Evolutionary conservation across 768 basidiomycete species (phyloP), one percentile per base, ranked within the genome.

Genomic region (Auricularia sp.): DNA sequence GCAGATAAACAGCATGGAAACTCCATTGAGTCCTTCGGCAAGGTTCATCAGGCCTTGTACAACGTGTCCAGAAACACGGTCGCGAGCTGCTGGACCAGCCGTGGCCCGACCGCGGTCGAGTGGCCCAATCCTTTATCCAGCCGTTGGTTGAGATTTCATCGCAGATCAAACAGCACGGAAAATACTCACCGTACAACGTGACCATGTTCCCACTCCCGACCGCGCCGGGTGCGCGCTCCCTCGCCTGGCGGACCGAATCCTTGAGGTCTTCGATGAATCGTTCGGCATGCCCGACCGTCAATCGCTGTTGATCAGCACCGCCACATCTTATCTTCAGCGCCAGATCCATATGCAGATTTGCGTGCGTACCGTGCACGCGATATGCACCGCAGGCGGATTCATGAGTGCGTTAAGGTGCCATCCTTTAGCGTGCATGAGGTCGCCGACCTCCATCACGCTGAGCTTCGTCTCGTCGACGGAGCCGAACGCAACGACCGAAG

Each of bases 321-420:
- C 43, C 62, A 63, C 61, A 64, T 62, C 2, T 54, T 54, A 29
- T 43, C 43, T 36, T 42, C 39, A 42, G 39, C 39, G 39, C 39
- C 11, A 44, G 12, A 44, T 4, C 62, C 23, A 36, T 36, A 66
- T 62, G 62, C 34, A 36, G 8, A 42, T 42, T 42, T 42, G 39
- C 39, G 53, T 12, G 69, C 89, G 69, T 70, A 96, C 93, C 70
- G 96, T 99, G 75, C 88, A 90, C 42, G 94, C 94, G 68, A 98
- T 91, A 75, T 99, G 97, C 53, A 98, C 81, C 8, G 88, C 93
- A 11, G 89, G 78, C 1, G 94, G 93, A 10, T 83, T 79, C 53
- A 79, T 82, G 64, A 99, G 73, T 14, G 87, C 94, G 71, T 93
- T 98, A 67, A 99, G 71, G 76, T 96, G 91, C 93, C 95, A 98